Conservation (phyloP, 805 yeast genomes). For the Ogataea parapolymorpha region DNA sequence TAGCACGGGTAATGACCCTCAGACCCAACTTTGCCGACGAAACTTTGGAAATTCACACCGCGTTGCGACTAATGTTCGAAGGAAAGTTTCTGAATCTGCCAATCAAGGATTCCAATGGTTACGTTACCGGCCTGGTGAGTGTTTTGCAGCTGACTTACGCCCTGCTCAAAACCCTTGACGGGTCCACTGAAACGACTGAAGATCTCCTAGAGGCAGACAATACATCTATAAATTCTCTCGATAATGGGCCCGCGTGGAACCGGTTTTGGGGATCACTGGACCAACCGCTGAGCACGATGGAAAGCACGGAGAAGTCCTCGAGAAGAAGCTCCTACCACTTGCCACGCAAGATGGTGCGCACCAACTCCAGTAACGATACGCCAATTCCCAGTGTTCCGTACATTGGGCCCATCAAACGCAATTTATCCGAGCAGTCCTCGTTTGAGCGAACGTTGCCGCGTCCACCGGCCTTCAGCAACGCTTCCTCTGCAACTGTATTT, state of each 20-base stretch:
- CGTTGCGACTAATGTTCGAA: constrained; percentile 44
- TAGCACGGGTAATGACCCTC: constrained; percentile 43
- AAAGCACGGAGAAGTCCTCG: constrained; percentile 23
- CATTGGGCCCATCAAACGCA: constrained; percentile 17
- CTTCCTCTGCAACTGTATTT: constrained; percentile 13
- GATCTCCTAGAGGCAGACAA: constrained; percentile 32
- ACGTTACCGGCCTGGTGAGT: constrained; percentile 40
- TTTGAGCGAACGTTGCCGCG: constrained; percentile 1
- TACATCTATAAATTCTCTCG: constrained; percentile 15
- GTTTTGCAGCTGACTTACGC: constrained; percentile 43
- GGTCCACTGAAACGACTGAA: constrained; percentile 28
- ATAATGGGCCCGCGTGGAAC: constrained; percentile 33
- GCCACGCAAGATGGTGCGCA: constrained; percentile 9
- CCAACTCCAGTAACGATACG: constrained; percentile 18
- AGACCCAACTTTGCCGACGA: constrained; percentile 44
- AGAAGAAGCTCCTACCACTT: constrained; percentile 20
- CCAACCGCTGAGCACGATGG: constrained; percentile 27
- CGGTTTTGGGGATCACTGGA: constrained; percentile 33
- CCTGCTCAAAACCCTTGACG: constrained; percentile 35
- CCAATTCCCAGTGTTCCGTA: constrained; percentile 19
- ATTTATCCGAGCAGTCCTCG: constrained; percentile 10
- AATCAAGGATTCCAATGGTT: constrained; percentile 30
- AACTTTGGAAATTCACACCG: constrained; percentile 38
- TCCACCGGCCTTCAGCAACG: constrained; percentile 5
- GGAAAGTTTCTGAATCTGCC: constrained; percentile 46